Conservation (phyloP, 2,329 filamentous ascomycete species). For the Mycosphaerella arachidis region DNA sequence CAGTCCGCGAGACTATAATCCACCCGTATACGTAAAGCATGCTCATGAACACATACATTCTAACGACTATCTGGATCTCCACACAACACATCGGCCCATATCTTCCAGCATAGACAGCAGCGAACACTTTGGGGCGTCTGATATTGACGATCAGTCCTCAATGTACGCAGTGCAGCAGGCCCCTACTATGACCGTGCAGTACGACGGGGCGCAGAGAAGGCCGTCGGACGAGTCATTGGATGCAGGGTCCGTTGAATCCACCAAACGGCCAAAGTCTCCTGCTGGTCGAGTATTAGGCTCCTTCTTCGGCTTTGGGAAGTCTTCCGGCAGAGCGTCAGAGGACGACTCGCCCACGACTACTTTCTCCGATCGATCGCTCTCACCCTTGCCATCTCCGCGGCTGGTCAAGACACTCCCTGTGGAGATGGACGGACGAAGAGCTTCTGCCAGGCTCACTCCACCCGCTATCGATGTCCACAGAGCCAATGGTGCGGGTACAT, state of each 20-base stretch:
- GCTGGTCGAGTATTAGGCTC: conserved; percentile 51
- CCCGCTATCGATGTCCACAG: conserved; percentile 49
- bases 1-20: conserved; percentile 24
- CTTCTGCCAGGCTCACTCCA: conserved; percentile 37
- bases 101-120: conserved; percentile 25
- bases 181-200: conserved; percentile 33
- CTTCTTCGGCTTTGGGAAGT: conserved; percentile 62
- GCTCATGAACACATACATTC: conserved; percentile 20
- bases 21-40: conserved; percentile 26
- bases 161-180: conserved; percentile 24
- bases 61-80: conserved; percentile 10
- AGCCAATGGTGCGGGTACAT: conserved; percentile 43
- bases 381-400: conserved; percentile 53
- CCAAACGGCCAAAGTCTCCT: conserved; percentile 41
- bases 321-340: conserved; percentile 49
- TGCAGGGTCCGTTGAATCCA: conserved; percentile 14
- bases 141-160: conserved; percentile 14
- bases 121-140: conserved; percentile 15
- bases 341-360: conserved; percentile 57
- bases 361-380: conserved; percentile 57
- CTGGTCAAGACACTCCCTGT: conserved; percentile 26
- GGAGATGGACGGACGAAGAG: conserved; percentile 28
- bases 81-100: conserved; percentile 24
- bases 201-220: conserved; percentile 32
- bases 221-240: conserved; percentile 31